phyloP scores from a whole-genome alignment of 225 moss, liverwort and hornwort species.

The Pseudoscleropodium purum region DNA sequence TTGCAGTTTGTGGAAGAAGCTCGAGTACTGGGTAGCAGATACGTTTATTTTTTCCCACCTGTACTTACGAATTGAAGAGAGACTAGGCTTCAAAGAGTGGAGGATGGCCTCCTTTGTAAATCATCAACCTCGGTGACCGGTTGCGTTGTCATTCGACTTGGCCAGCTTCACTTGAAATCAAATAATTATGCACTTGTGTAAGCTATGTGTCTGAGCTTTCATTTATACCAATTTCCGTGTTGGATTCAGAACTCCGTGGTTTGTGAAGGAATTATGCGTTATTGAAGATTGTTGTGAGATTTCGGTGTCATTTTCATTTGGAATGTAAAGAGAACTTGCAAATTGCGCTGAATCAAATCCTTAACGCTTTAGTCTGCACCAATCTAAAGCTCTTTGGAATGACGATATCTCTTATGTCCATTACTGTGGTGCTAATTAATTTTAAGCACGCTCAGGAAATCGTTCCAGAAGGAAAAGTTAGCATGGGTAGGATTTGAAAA shows the following conservation, averaged over 20 bases:
- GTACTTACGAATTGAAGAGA: background rate
- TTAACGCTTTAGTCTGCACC: background rate
- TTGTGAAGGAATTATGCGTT: background rate
- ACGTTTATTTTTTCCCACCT: slow-evolving; percentile 4
- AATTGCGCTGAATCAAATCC: too few relatives aligned
- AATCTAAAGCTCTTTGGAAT: background rate
- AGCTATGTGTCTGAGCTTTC: background rate
- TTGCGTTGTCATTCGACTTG: background rate
- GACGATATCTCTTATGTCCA: background rate
- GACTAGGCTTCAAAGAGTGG: background rate
- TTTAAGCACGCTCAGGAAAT: background rate
- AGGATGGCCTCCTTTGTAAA: slow-evolving; percentile 15
- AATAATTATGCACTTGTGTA: background rate
- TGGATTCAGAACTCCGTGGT: background rate
- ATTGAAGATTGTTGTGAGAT: background rate
- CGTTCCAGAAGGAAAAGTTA: too few relatives aligned
- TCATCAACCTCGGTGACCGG: background rate
- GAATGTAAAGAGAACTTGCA: background rate
- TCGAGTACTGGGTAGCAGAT: background rate
- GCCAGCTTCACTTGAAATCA: background rate
- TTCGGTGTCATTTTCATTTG: background rate
- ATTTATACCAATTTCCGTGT: background rate
- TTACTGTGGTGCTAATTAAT: background rate
- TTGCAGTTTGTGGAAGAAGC: slow-evolving; percentile 10
- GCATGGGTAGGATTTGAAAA: too few relatives aligned